phyloP scores from a whole-genome alignment of 306 rosid genomes.

The Elaeagnus macrophylla region DNA sequence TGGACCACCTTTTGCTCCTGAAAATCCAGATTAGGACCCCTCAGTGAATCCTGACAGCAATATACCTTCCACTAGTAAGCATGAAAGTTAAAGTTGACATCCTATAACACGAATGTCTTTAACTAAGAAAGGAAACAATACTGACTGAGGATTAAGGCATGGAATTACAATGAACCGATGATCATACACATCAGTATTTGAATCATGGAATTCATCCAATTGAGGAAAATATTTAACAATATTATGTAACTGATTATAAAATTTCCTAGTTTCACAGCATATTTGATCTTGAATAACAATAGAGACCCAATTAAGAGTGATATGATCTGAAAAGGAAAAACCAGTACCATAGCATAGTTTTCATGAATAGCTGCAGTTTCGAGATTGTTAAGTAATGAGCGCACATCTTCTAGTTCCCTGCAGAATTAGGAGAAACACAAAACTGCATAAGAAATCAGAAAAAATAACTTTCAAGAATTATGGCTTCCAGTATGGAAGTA shows the following conservation, averaged over 20 bases:
- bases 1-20: conserved; percentile 26
- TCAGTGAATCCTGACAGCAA: conserved; percentile 29
- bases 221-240: too few species aligned
- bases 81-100: not conserved
- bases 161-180: not conserved
- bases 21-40: conserved; percentile 20
- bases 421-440: conserved; percentile 15
- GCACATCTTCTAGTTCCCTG: conserved; percentile 67
- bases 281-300: not conserved
- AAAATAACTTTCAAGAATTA: not conserved
- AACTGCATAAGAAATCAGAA: conserved; percentile 14
- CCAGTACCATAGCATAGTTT: conserved; percentile 32
- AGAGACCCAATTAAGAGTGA: conserved; percentile 8
- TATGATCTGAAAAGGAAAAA: conserved; percentile 22
- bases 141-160: not conserved
- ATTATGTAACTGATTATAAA: too few species aligned
- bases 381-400: conserved; percentile 25
- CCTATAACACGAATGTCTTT: not conserved
- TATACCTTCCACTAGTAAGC: conserved; percentile 6
- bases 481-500: too few species aligned
- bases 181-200: too few species aligned
- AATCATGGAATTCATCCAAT: too few species aligned
- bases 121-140: not conserved
- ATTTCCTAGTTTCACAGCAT: not conserved
- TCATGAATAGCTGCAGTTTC: conserved; percentile 19